Percentiles rank a stretch among this genome's conserved stretches.
Conservation (phyloP, 345 rosid genomes). For the Pugionium dolabratum region DNA sequence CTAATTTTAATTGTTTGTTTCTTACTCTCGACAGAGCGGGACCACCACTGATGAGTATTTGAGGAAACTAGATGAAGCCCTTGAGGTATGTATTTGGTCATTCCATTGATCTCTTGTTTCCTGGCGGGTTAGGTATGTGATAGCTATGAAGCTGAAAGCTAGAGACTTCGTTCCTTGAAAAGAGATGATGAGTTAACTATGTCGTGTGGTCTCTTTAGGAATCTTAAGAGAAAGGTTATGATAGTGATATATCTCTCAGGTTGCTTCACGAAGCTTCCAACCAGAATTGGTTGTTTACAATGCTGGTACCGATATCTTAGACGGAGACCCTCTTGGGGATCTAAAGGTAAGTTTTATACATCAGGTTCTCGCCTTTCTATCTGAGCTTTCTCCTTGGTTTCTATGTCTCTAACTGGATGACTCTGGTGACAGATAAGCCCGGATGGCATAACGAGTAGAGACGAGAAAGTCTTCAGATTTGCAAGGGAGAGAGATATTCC, state of each 20-base stretch:
- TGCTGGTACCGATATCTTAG: constrained; percentile 96
- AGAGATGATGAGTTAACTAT: constrained; percentile 13
- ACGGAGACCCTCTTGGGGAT: constrained; percentile 91
- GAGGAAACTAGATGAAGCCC: constrained; percentile 77
- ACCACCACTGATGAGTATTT: constrained; percentile 73
- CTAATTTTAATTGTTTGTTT: constrained; percentile 8
- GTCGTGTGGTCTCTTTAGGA: not conserved
- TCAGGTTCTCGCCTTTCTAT: not conserved
- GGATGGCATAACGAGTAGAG: constrained; percentile 69
- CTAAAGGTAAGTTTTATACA: constrained; percentile 56
- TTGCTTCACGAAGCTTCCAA: constrained; percentile 60
- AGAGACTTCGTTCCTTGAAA: not conserved
- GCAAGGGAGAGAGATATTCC: constrained; percentile 77
- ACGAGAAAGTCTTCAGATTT: constrained; percentile 80
- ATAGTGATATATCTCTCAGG: constrained; percentile 48
- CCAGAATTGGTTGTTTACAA: constrained; percentile 85
- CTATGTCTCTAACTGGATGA: not conserved
- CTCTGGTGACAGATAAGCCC: constrained; percentile 66
- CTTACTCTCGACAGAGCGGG: constrained; percentile 60
- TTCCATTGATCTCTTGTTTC: constrained; percentile 21
- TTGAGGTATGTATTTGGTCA: constrained; percentile 52
- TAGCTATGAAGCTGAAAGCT: constrained; percentile 4
- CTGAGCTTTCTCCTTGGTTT: constrained; percentile 3
- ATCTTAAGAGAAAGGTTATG: not conserved
- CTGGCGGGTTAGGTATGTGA: constrained; percentile 2